Evolutionary conservation across 1,284 basidiomycete genomes (phyloP).

Genomic region (Abortiporus biennis): DNA sequence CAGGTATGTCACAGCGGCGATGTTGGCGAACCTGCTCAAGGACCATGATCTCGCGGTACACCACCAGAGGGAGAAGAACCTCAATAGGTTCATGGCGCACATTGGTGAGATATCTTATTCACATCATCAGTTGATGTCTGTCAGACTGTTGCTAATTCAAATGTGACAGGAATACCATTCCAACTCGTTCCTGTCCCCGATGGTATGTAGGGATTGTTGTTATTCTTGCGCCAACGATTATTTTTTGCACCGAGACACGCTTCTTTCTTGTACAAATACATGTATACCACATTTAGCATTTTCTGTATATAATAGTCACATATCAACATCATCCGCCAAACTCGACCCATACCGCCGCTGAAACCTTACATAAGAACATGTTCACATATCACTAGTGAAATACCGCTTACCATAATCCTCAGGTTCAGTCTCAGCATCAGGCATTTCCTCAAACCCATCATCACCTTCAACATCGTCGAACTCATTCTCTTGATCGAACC

Average conservation of each 20-base stretch:
- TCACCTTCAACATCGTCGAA: conserved; percentile 8
- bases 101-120: conserved; percentile 34
- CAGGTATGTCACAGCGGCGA: conserved; percentile 25
- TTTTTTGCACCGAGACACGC: too few species aligned
- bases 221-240: too few species aligned
- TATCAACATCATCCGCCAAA: conserved; percentile 5
- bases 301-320: neutral
- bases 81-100: conserved; percentile 48
- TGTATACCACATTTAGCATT: neutral
- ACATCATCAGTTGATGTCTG: neutral
- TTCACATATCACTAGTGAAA: neutral
- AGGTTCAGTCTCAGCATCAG: conserved; percentile 6
- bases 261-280: too few species aligned
- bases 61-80: conserved; percentile 34
- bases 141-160: too few species aligned
- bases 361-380: neutral
- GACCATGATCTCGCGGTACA: conserved; percentile 43
- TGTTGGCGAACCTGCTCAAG: conserved; percentile 30
- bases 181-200: conserved; percentile 8
- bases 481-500: conserved; percentile 4
- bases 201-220: neutral
- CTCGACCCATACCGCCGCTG: conserved; percentile 14
- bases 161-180: conserved; percentile 10
- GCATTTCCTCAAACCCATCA: conserved; percentile 9
- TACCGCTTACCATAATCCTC: neutral